A percentile compares a stretch with the other conserved stretches of the same genome.
Conservation (phyloP, 1,139 yeast genomes). For the Candida neerlandica region DNA sequence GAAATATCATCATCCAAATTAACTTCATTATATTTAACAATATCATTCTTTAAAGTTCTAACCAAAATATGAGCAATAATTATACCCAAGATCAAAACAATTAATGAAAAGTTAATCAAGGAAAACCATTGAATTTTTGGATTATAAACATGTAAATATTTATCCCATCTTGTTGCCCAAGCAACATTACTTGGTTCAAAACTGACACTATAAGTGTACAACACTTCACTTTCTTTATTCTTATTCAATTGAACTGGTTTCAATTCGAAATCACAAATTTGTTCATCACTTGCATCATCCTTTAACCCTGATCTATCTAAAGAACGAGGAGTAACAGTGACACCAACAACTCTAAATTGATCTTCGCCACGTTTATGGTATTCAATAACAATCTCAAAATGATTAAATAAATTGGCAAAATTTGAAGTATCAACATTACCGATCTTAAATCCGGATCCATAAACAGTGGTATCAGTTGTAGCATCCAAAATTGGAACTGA, state of each 20-base stretch:
- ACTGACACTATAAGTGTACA: constrained; percentile 48
- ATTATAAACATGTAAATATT: constrained; percentile 86
- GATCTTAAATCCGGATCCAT: constrained; percentile 80
- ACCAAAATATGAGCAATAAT: constrained; percentile 80
- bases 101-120: constrained; percentile 76
- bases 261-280: constrained; percentile 38
- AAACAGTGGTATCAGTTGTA: constrained; percentile 61
- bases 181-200: constrained; percentile 72
- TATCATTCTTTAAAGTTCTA: constrained; percentile 82
- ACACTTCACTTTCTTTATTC: constrained; percentile 33
- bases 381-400: constrained; percentile 75
- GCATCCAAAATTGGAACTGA: constrained; percentile 62
- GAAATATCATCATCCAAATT: constrained; percentile 85
- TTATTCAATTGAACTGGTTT: constrained; percentile 32
- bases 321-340: constrained; percentile 71
- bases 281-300: constrained; percentile 27
- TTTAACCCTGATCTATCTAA: constrained; percentile 44
- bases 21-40: constrained; percentile 84
- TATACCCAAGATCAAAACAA: constrained; percentile 75
- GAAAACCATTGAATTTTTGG: constrained; percentile 97
- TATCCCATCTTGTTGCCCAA: constrained; percentile 99
- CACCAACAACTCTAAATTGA: constrained; percentile 88
- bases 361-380: constrained; percentile 77
- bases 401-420: constrained; percentile 68
- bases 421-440: constrained; percentile 61